Percentiles rank a stretch among this genome's conserved stretches.
phyloP scores from a whole-genome alignment of 305 asterid genomes.

The Rubia balearica region DNA sequence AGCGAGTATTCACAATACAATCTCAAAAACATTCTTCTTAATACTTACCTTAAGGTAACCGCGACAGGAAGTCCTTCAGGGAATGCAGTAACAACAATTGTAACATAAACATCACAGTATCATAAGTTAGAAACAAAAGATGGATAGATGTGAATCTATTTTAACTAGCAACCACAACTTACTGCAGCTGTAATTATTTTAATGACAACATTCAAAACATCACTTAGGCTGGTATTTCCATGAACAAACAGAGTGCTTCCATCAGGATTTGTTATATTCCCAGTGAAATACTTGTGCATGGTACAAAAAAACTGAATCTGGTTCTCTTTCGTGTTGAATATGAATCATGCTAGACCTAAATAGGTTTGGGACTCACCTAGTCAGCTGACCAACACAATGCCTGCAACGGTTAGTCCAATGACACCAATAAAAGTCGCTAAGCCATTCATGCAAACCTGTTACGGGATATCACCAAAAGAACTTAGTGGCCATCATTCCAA shows the following conservation, averaged over 20 bases:
- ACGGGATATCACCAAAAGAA: no score
- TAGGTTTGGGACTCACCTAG: conserved; percentile 42
- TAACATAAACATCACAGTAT: conserved; percentile 56
- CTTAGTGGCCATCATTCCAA: no score
- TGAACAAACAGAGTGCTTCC: conserved; percentile 70
- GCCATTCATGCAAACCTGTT: conserved; percentile 99
- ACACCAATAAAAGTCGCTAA: conserved; percentile 90
- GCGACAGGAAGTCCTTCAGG: conserved; percentile 99
- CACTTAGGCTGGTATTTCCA: conserved; percentile 51
- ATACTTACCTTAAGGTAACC: conserved; percentile 86
- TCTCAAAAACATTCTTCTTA: conserved; percentile 11
- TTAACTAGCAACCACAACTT: conserved; percentile 33
- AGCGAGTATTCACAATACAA: conserved; percentile 4
- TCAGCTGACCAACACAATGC: conserved; percentile 51
- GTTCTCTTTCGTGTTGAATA: background rate
- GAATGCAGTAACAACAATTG: conserved; percentile 94
- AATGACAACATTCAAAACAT: conserved; percentile 56
- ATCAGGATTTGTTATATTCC: conserved; percentile 57
- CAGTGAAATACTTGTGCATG: conserved; percentile 66
- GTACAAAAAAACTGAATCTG: background rate
- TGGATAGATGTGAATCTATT: conserved; percentile 12
- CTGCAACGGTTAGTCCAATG: conserved; percentile 87
- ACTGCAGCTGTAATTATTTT: conserved; percentile 87
- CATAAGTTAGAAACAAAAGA: conserved; percentile 26
- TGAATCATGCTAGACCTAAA: background rate